Evolutionary conservation across 495 filamentous ascomycete species (phyloP).

Genomic region (Xylaria flabelliformis): DNA sequence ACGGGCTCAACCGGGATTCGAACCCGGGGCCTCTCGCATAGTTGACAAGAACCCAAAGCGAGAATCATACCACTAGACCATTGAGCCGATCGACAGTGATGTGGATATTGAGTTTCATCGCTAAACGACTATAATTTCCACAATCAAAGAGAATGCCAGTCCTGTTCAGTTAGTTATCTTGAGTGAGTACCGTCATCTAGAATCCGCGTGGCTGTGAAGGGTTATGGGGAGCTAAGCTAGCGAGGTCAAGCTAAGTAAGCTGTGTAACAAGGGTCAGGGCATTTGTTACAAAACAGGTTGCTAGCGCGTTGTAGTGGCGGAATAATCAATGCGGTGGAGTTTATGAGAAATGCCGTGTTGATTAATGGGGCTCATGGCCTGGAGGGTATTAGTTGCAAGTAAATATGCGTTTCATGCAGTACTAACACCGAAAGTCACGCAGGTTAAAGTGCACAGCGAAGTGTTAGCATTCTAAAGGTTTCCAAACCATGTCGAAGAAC

Average conservation of each 20-base stretch:
- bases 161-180: too few species aligned
- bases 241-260: background rate
- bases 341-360: background rate
- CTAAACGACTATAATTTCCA: too few species aligned
- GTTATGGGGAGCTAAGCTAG: too few species aligned
- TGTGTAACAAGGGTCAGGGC: background rate
- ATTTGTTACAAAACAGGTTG: too few species aligned
- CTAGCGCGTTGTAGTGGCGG: background rate
- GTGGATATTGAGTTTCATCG: background rate
- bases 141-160: too few species aligned
- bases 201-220: too few species aligned
- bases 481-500: background rate
- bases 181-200: too few species aligned
- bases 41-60: conserved; percentile 25
- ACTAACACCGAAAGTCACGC: background rate
- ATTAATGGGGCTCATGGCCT: too few species aligned
- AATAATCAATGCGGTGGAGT: background rate
- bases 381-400: too few species aligned
- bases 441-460: background rate
- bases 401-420: background rate
- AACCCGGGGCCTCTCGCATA: conserved; percentile 31
- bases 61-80: conserved; percentile 33
- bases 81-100: background rate
- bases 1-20: conserved; percentile 30
- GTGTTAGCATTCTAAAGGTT: background rate